phyloP scores from a whole-genome alignment of 192 early-diverging fungal species.

The Thoreauomyces humboldtii region DNA sequence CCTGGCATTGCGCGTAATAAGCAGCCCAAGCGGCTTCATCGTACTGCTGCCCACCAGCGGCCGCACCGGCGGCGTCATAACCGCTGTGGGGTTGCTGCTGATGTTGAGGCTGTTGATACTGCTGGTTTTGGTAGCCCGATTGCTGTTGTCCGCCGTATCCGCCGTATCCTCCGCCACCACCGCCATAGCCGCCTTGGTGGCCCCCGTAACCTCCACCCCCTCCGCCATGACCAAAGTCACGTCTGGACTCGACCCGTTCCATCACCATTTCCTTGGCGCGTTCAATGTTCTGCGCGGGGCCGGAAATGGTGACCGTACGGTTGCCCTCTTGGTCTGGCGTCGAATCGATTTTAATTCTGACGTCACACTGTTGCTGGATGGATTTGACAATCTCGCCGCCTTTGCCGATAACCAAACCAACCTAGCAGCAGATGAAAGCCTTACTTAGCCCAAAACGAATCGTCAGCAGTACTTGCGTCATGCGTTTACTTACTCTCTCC shows the following conservation, averaged over 20 bases:
- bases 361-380: constrained; percentile 73
- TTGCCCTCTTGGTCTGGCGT: constrained; percentile 31
- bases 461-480: background rate
- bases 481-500: constrained; percentile 32
- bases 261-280: constrained; percentile 42
- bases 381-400: constrained; percentile 76
- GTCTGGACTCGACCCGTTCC: constrained; percentile 18
- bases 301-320: constrained; percentile 43
- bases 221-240: constrained; percentile 6
- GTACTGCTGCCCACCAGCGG: constrained; percentile 8
- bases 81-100: constrained; percentile 9
- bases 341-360: constrained; percentile 68
- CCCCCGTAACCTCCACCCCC: background rate
- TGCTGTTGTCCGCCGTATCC: background rate
- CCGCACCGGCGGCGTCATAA: background rate
- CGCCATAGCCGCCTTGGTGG: background rate
- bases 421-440: constrained; percentile 34
- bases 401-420: constrained; percentile 76
- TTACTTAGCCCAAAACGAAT: background rate
- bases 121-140: background rate
- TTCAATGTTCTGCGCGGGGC: constrained; percentile 36
- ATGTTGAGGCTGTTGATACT: background rate
- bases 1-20: constrained; percentile 35
- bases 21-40: constrained; percentile 16
- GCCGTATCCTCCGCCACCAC: background rate